phyloP scores from a whole-genome alignment of 129 eudicot species.

The Ambrosia artemisiifolia region DNA sequence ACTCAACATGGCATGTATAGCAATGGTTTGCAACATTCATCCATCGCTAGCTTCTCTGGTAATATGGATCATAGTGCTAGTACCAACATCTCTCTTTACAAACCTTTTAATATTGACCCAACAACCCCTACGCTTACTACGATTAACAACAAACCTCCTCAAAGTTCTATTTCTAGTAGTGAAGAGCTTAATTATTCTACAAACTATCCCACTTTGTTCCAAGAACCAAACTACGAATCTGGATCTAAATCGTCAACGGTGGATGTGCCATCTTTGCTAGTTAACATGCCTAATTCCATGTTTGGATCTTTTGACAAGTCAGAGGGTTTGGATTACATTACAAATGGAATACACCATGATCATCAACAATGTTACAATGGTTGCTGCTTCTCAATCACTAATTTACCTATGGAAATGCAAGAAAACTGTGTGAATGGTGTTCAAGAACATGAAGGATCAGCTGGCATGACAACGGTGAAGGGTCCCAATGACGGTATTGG shows the following conservation, averaged over 20 bases:
- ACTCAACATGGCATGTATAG: conserved; percentile 26
- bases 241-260: conserved; percentile 37
- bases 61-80: conserved; percentile 28
- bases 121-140: conserved; percentile 29
- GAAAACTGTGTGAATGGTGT: conserved; percentile 28
- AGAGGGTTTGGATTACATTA: conserved; percentile 35
- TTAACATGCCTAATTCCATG: conserved; percentile 61
- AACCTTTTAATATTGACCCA: conserved; percentile 41
- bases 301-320: conserved; percentile 47
- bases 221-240: conserved; percentile 31
- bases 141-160: conserved; percentile 28
- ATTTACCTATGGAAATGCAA: conserved; percentile 31
- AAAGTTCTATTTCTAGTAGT: conserved; percentile 35
- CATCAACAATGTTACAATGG: conserved; percentile 30
- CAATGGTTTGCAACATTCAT: conserved; percentile 38
- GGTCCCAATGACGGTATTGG: conserved; percentile 27
- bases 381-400: conserved; percentile 38
- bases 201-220: conserved; percentile 42
- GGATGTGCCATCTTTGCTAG: conserved; percentile 60
- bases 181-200: conserved; percentile 30
- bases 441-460: conserved; percentile 34
- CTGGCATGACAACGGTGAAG: conserved; percentile 20
- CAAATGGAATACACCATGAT: conserved; percentile 34
- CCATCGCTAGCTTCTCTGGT: conserved; percentile 40
- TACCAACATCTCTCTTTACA: conserved; percentile 31